Percentiles rank a stretch among this genome's conserved stretches.
Conservation (phyloP, 805 yeast genomes). For the Grigorovia humatica region DNA sequence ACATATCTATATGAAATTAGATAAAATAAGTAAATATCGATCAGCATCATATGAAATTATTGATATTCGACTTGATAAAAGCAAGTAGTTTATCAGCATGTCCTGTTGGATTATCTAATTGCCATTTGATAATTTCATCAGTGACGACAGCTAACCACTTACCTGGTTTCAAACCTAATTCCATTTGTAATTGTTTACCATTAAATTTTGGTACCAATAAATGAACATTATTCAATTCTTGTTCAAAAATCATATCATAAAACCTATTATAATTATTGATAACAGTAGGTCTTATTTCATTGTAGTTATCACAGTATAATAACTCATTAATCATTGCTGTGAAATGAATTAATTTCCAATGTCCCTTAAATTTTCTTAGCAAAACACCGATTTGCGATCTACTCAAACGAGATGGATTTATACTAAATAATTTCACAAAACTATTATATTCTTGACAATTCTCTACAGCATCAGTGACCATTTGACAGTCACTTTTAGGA, state of each 20-base stretch:
- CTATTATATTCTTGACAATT: constrained; percentile 20
- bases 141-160: constrained; percentile 67
- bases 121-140: constrained; percentile 57
- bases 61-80: constrained; percentile 18
- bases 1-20: too few species aligned
- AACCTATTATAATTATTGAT: constrained; percentile 28
- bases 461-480: constrained; percentile 37
- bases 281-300: not conserved
- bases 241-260: constrained; percentile 17
- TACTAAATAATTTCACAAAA: constrained; percentile 22
- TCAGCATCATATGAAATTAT: not conserved
- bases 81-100: constrained; percentile 45
- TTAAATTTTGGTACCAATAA: constrained; percentile 56
- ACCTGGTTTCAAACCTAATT: constrained; percentile 59
- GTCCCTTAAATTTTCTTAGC: constrained; percentile 43
- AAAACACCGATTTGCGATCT: constrained; percentile 54
- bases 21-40: too few species aligned
- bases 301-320: constrained; percentile 2
- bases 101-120: constrained; percentile 58
- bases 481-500: constrained; percentile 45
- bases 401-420: constrained; percentile 10
- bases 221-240: constrained; percentile 22
- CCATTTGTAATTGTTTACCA: constrained; percentile 55
- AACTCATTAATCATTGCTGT: constrained; percentile 21
- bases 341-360: constrained; percentile 39